phyloP scores from a whole-genome alignment of 2,329 filamentous ascomycete species.

The Furcasterigmium furcatum region DNA sequence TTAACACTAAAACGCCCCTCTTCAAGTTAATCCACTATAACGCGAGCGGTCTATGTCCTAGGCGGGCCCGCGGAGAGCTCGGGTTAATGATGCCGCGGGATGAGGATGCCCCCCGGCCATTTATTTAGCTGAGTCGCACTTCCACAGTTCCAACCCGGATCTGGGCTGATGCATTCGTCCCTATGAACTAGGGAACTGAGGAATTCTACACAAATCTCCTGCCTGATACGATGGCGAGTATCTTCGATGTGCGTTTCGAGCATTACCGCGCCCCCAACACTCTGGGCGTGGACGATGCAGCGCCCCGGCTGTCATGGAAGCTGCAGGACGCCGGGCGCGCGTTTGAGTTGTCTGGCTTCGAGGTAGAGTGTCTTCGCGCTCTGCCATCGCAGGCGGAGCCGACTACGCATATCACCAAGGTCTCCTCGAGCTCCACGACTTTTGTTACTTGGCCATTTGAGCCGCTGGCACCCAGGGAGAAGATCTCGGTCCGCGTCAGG shows the following conservation, averaged over 20 bases:
- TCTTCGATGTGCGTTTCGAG: constrained; percentile 24
- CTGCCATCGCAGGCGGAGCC: not conserved
- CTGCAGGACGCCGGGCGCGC: constrained; percentile 30
- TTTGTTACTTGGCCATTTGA: constrained; percentile 39
- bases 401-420: not conserved
- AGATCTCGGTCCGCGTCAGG: constrained; percentile 25
- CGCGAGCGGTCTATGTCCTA: too few relatives aligned
- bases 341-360: constrained; percentile 39
- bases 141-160: too few relatives aligned
- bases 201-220: too few relatives aligned
- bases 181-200: too few relatives aligned
- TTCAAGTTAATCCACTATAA: too few relatives aligned
- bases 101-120: too few relatives aligned
- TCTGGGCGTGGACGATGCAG: constrained; percentile 38
- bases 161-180: too few relatives aligned
- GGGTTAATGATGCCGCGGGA: too few relatives aligned
- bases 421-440: too few relatives aligned
- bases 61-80: too few relatives aligned
- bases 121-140: too few relatives aligned
- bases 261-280: constrained; percentile 27
- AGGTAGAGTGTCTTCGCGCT: constrained; percentile 25
- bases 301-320: constrained; percentile 42
- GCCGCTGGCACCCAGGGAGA: constrained; percentile 22
- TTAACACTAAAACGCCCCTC: too few relatives aligned
- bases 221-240: not conserved